A percentile compares a stretch with the other conserved stretches of the same genome.
phyloP scores from a whole-genome alignment of 768 basidiomycete species.

The Podaxis sp. region DNA sequence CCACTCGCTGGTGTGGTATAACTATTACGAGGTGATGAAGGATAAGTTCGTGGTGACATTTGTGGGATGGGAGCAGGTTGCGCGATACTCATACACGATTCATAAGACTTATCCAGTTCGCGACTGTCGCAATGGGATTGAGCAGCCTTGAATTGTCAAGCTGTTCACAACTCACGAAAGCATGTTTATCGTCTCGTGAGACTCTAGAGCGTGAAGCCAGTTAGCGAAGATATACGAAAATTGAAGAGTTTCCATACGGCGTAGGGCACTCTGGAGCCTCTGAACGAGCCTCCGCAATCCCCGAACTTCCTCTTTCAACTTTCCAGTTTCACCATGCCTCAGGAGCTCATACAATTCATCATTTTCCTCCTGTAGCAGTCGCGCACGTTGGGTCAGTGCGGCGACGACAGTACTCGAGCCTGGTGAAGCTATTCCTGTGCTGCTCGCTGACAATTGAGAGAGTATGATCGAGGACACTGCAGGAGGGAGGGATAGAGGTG shows the following conservation, averaged over 20 bases:
- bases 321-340: conserved; percentile 71
- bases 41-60: conserved; percentile 33
- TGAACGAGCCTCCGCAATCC: conserved; percentile 63
- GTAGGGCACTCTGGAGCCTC: conserved; percentile 69
- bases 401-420: conserved; percentile 55
- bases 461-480: conserved; percentile 63
- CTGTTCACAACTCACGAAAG: conserved; percentile 57
- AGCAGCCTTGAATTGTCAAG: conserved; percentile 13
- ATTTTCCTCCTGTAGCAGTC: conserved; percentile 79
- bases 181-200: conserved; percentile 64
- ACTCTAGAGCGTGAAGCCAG: conserved; percentile 44
- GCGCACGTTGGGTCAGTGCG: conserved; percentile 73
- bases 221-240: conserved; percentile 11
- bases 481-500: conserved; percentile 67
- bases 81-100: conserved; percentile 39
- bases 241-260: conserved; percentile 43
- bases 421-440: conserved; percentile 25
- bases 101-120: conserved; percentile 76
- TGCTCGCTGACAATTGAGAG: conserved; percentile 54
- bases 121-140: conserved; percentile 36
- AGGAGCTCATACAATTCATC: conserved; percentile 80
- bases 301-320: conserved; percentile 76
- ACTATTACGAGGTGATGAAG: conserved; percentile 43
- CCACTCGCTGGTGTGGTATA: conserved; percentile 30
- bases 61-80: conserved; percentile 13